Percentiles rank a stretch among this genome's conserved stretches.
Conservation (phyloP, 225 moss, liverwort and hornwort species). For the Climacium dendroides region DNA sequence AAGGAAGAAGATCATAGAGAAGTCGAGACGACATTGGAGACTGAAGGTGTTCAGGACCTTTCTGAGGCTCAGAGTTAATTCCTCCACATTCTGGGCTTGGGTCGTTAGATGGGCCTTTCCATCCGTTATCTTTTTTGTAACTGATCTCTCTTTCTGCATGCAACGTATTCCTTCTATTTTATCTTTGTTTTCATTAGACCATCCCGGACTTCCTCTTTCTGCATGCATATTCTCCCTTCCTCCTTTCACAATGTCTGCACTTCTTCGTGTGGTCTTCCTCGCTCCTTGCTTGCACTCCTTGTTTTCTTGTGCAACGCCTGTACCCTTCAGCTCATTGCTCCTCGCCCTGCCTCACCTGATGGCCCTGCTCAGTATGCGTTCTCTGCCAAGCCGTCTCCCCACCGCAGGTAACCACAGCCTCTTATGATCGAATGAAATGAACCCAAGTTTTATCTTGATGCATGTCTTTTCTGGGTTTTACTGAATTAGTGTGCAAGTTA, state of each 20-base stretch:
- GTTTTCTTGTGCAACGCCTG: background rate
- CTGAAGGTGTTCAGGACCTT: conserved; percentile 17
- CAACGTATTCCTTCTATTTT: background rate
- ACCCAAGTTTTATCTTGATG: background rate
- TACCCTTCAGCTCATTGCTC: background rate
- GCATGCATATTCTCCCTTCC: background rate
- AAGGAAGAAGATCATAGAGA: conserved; percentile 12
- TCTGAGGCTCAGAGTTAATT: conserved; percentile 14
- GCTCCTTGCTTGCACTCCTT: background rate
- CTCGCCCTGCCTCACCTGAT: background rate
- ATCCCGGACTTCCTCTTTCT: background rate
- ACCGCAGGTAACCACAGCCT: background rate
- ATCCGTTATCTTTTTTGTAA: background rate
- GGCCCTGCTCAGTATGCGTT: background rate
- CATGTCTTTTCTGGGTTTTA: background rate
- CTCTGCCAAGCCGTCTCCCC: background rate
- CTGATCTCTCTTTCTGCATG: background rate
- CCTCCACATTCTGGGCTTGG: background rate
- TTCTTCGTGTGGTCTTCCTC: background rate
- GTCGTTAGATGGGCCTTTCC: background rate
- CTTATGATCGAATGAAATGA: background rate
- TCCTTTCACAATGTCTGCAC: background rate
- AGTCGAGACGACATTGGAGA: conserved; percentile 4
- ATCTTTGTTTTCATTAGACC: background rate
- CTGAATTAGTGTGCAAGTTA: background rate